Base-by-base conservation (phyloP, 306 rosid species). In the Purshia tridentata region DNA sequence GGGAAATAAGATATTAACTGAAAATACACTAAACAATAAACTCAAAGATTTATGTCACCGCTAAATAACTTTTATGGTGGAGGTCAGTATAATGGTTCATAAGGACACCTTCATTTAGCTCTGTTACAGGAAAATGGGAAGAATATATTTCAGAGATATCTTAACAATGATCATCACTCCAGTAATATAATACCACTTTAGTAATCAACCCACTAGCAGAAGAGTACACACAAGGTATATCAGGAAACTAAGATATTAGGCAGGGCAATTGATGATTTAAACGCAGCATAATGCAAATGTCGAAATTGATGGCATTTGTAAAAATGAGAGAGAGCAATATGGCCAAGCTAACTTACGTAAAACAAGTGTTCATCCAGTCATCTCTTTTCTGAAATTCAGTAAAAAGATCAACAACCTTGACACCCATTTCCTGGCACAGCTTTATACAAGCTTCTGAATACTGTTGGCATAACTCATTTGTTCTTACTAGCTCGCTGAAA, bases 391-490 rank as follows among this genome's bases (percentile, higher is more conserved):
- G 98, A 52, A 89, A 44, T 56, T 96, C 94, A 12, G 59, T 81
- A 63, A 88, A 93, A 65, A 93, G 93, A 86, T 93, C 98, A 62
- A 93, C 67, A 18, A 81, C 92, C 78, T 83, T 81, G 72, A 93
- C 80, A 65, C 78, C 91, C 78, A 86, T 81, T 84, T 91, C 96
- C 67, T 85, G 72, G 86, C 96, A 90, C 55, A 93, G 83, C 85
- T 88, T 78, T 70, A 84, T 40, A 86, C 97, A 89, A 66, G 94
- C 98, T 13, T 93, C 94, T 18, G 97, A 90, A 78, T 93, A 93
- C 49, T 75, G 85, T 73, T 65, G 48, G 84, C 97, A 93, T 81
- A 93, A 77, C 72, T 86, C 91, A 77, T 93, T 93, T 72, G 98
- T 93, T 85, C 98, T 84, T 71, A 93, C 87, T 64, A 91, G 74